Evolutionary conservation across 805 yeast species (phyloP), one percentile per base, ranked within the genome.

Genomic region (Ogataea minuta): DNA sequence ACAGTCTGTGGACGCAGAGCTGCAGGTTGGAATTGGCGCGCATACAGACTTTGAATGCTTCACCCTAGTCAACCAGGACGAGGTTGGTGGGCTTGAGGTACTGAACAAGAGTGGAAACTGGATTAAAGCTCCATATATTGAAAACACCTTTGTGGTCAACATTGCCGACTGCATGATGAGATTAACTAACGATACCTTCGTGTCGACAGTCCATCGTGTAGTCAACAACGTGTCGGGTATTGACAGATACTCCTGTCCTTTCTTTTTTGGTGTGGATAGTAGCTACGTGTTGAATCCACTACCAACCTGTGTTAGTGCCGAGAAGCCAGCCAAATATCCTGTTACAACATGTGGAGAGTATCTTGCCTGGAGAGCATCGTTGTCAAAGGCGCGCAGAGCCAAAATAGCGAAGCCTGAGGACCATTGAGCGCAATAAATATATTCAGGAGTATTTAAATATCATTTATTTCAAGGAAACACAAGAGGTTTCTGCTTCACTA

Each of bases 11-110:
- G 38, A 42, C 13, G 57, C 50, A 7, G 53, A 47, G 9, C 49
- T 52, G 17, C 60, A 54, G 43, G 50, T 54, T 26, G 64, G 66
- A 6, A 52, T 60, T 28, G 64, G 62, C 9, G 59, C 64, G 10
- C 66, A 61, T 38, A 61, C 65, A 2, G 66, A 61, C 38, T 53
- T 59, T 40, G 63, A 57, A 27, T 48, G 50, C 20, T 45, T 60
- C 31, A 61, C 65, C 1, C 42, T 61, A 26, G 51, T 61, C 26
- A 54, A 51, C 39, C 48, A 39, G n/a, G 53, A 37, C 9, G 17
- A 35, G 9, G 49, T 41, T 9, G 36, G 34, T 8, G 48, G 46
- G 4, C 28, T 43, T 4, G 38, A 43, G 25, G 43, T 43, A 9
- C 28, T 43, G 19, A 43, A 40, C 23, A 41, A 36, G 30, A 31